These are phyloP conservation scores for Stramenopiles sp. DNA, from an alignment of 352 stramenopile species.

Conservation along the genomic window DNA sequence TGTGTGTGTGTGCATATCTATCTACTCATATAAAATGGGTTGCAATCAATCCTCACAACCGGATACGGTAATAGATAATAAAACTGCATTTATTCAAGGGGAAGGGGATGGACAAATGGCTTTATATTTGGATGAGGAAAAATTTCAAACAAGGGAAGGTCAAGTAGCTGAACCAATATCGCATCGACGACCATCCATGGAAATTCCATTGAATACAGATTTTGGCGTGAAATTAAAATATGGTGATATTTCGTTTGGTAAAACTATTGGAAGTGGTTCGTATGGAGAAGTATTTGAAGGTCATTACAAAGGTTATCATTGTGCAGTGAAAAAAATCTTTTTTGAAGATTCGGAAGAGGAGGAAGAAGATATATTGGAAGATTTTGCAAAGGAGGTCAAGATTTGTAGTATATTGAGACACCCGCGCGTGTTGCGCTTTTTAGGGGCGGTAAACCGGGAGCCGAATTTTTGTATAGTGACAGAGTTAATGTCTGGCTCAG, in stretches of 20 bases:
- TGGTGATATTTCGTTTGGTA: not conserved
- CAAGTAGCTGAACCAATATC: not conserved
- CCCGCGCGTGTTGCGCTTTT: not conserved
- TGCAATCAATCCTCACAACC: not conserved
- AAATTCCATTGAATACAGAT: not conserved
- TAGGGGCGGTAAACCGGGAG: not conserved
- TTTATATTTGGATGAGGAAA: not conserved
- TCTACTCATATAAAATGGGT: not conserved
- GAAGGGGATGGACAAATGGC: not conserved
- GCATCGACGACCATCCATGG: not conserved
- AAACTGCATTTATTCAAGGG: not conserved
- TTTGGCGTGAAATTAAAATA: not conserved
- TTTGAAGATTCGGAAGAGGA: not conserved
- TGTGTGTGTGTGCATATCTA: no score
- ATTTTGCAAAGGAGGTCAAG: not conserved
- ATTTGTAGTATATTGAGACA: not conserved
- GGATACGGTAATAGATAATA: not conserved
- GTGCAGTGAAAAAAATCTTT: not conserved
- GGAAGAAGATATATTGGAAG: not conserved
- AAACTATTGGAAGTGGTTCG: not conserved
- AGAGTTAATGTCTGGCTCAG: not conserved
- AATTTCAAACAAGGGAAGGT: not conserved
- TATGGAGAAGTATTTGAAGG: not conserved
- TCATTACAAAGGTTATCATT: not conserved
- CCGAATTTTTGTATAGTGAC: not conserved